Base-by-base conservation (phyloP, 116 monocot genomes). In the Papilionanthe hybrid region DNA sequence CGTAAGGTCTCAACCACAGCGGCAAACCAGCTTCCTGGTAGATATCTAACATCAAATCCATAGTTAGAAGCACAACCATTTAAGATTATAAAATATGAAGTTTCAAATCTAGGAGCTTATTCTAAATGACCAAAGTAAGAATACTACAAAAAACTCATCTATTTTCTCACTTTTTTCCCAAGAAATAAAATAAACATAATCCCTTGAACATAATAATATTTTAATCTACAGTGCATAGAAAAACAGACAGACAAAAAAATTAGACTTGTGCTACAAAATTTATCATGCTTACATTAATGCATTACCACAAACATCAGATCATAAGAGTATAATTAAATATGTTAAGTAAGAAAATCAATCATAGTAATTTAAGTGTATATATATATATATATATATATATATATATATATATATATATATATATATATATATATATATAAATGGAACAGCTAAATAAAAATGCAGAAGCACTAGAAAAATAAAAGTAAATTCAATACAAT, bases 21-120 rank as follows among this genome's bases (percentile, higher is more conserved):
- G 99, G 99, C 50, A 99, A 81, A 27, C 99, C 99, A 83, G 99
- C 95, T 89, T 99, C 99, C 85, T 99, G 99, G 84, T 95, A 99
- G 84, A 99, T 99, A 87, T 99, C 99, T 99, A 81, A 55, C 67
- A 87, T 76, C 37, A 78, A 44, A 77, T 32, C 23, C 19, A 56
- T 6, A 80, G n/a, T 81, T 60, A 85, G 77, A 79, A 77, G 56
- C 42, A 29, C 82, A 63, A 28, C 22, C 45, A 60, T 75, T 17
- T 69, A 25, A 69, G 2, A 25, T 29, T 32, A 69, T 37, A 69
- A 18, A 17, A 0, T 17, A 69, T 37, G 4, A 69, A 69, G 30
- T 69, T 18, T 69, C 69, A 69, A 17, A 25, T 30, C 3, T 5
- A 15, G 37, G 12, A 17, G 29, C 37, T 37, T 37, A 69, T 32